phyloP scores from a whole-genome alignment of 352 stramenopile species.

The Pythium sukuiense region DNA sequence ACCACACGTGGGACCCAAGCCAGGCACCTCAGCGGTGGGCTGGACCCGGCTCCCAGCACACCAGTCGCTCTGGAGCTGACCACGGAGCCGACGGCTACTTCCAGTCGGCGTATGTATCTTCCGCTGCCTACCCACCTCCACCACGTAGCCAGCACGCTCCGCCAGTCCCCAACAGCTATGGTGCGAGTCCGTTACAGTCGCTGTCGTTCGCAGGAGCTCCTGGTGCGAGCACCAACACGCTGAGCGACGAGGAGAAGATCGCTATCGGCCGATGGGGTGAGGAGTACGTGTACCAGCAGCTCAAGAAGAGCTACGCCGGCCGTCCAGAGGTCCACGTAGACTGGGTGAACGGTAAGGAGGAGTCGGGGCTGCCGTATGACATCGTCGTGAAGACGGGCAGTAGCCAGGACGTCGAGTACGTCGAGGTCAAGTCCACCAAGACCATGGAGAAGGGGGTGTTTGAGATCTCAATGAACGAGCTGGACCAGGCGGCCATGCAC shows the following conservation, averaged over 20 bases:
- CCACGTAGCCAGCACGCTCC: background rate
- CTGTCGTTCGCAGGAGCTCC: constrained; percentile 13
- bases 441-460: constrained; percentile 88
- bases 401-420: constrained; percentile 62
- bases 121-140: background rate
- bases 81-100: background rate
- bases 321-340: constrained; percentile 37
- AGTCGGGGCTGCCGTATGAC: constrained; percentile 85
- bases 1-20: constrained; percentile 25
- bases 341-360: constrained; percentile 81
- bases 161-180: background rate
- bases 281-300: constrained; percentile 78
- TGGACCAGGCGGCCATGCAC: constrained; percentile 78
- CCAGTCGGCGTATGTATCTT: background rate
- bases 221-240: constrained; percentile 36
- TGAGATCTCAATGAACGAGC: constrained; percentile 89
- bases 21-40: background rate
- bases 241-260: constrained; percentile 72
- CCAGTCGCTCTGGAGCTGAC: background rate
- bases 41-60: background rate
- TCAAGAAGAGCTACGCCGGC: constrained; percentile 46
- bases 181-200: constrained; percentile 6
- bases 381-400: constrained; percentile 51
- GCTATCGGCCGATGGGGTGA: constrained; percentile 85
- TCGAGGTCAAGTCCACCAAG: constrained; percentile 85